These are phyloP conservation scores for Malassezia equina DNA, from an alignment of 1,284 basidiomycete genomes.

Conservation along the genomic window DNA sequence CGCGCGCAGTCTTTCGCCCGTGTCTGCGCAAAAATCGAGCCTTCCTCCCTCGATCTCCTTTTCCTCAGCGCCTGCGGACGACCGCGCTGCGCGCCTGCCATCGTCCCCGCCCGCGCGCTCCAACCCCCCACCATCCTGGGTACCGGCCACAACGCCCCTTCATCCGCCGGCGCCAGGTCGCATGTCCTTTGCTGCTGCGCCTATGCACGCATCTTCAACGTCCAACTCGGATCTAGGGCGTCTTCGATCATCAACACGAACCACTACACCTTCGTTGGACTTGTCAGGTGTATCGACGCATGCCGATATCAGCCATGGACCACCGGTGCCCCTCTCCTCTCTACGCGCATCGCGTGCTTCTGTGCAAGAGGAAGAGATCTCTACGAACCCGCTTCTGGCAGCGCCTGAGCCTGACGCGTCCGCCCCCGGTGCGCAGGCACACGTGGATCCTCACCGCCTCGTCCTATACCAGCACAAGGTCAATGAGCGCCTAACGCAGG, in stretches of 20 bases:
- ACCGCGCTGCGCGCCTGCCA: not conserved
- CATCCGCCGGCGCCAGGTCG: conserved; percentile 4
- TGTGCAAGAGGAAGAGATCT: not conserved
- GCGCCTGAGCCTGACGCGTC: not conserved
- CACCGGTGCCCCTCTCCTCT: not conserved
- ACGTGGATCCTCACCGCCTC: conserved; percentile 11
- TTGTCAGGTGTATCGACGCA: not conserved
- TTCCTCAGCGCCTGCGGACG: not conserved
- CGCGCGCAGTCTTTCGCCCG: not conserved
- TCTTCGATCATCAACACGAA: not conserved
- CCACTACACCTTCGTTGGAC: not conserved
- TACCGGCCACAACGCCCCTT: not conserved
- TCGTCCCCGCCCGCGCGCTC: not conserved
- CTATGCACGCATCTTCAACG: not conserved
- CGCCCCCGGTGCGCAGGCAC: not conserved
- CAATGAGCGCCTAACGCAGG: conserved; percentile 10
- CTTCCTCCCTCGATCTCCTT: not conserved
- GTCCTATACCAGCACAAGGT: conserved; percentile 16
- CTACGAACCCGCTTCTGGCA: not conserved
- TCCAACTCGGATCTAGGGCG: not conserved
- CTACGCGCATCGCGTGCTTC: not conserved
- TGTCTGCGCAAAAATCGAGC: not conserved
- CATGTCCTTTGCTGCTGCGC: not conserved
- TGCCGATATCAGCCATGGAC: not conserved
- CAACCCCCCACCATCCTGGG: not conserved